Evolutionary conservation across 352 stramenopile genomes (phyloP).

Genomic region (Plasmopara halstedii): DNA sequence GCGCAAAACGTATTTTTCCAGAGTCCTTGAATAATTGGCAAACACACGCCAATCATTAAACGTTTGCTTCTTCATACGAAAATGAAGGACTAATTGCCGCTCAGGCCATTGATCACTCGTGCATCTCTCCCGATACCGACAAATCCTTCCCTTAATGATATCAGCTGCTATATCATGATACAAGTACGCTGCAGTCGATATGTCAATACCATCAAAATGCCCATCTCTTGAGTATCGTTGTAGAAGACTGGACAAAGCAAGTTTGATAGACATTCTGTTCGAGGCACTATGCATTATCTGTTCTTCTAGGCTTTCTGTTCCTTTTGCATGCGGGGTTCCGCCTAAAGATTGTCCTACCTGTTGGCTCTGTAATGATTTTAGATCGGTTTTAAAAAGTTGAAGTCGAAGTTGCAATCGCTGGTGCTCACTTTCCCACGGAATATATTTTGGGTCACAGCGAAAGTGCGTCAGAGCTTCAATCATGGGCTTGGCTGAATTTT

Average conservation of each 20-base stretch:
- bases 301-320: not conserved
- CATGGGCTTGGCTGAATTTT: constrained; percentile 67
- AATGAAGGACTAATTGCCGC: constrained; percentile 48
- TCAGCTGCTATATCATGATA: constrained; percentile 51
- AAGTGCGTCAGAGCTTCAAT: constrained; percentile 56
- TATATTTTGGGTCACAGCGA: constrained; percentile 31
- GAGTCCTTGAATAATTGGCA: constrained; percentile 27
- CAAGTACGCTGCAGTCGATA: constrained; percentile 33
- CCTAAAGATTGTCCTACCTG: constrained; percentile 15
- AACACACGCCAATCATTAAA: constrained; percentile 46
- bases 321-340: constrained; percentile 4
- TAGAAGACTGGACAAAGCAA: constrained; percentile 50
- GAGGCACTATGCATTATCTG: constrained; percentile 10
- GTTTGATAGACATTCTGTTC: constrained; percentile 35
- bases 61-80: constrained; percentile 44
- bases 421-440: constrained; percentile 47
- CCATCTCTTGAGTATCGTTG: constrained; percentile 78
- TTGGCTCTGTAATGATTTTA: constrained; percentile 41
- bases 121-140: constrained; percentile 28
- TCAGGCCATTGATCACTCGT: constrained; percentile 49
- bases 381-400: constrained; percentile 57
- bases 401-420: constrained; percentile 41
- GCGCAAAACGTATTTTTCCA: constrained; percentile 35
- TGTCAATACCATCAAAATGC: constrained; percentile 59
- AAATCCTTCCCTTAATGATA: constrained; percentile 39